phyloP scores from a whole-genome alignment of 768 basidiomycete species.

The Lentinula sp. region DNA sequence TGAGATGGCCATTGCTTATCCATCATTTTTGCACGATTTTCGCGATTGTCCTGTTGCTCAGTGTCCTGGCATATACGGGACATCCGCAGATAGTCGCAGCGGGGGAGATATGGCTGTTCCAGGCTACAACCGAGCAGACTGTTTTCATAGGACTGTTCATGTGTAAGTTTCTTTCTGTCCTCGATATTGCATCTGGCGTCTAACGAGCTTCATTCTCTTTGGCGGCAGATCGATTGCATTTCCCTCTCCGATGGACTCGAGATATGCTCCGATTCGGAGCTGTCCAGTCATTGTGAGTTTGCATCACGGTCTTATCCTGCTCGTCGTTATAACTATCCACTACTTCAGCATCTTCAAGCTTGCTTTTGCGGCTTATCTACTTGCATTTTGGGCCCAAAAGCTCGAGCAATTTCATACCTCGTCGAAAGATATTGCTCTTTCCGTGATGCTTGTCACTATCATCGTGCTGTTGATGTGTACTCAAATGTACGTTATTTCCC shows the following conservation, averaged over 20 bases:
- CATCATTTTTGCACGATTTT: conserved; percentile 3
- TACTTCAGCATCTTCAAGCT: conserved; percentile 3
- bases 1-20: background rate
- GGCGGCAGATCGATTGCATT: background rate
- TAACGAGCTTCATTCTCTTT: background rate
- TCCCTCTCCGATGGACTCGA: background rate
- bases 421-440: background rate
- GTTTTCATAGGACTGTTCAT: conserved; percentile 2
- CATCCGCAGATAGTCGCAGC: background rate
- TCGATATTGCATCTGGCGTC: background rate
- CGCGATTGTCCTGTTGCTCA: conserved; percentile 1
- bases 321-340: no score
- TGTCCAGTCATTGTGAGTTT: background rate
- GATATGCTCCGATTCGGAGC: background rate
- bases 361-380: background rate
- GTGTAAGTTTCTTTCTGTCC: background rate
- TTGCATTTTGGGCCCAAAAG: conserved; percentile 1
- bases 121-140: conserved; percentile 2
- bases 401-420: background rate
- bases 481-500: background rate
- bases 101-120: conserved; percentile 1
- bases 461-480: background rate
- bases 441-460: background rate
- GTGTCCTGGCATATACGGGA: background rate
- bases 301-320: no score